Conservation (phyloP, 2,329 filamentous ascomycete genomes). For the Sporothrix luriei region DNA sequence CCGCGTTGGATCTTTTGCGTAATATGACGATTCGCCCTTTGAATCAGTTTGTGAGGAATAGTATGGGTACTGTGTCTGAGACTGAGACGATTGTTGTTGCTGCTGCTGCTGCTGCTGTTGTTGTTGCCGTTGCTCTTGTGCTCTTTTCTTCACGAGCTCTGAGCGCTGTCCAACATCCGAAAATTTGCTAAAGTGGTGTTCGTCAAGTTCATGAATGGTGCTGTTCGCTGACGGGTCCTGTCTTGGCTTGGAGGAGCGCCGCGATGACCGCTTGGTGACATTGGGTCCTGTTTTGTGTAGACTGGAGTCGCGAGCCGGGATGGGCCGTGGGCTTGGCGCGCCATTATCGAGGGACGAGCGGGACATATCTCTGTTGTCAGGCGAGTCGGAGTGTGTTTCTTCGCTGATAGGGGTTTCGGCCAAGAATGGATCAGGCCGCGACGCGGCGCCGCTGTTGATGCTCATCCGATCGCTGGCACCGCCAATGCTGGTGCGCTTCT, state of each 20-base stretch:
- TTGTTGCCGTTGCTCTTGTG: conserved; percentile 24
- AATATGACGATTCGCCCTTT: not conserved
- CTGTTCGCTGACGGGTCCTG: conserved; percentile 45
- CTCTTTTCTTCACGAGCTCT: not conserved
- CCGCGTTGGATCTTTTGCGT: not conserved
- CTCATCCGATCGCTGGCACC: conserved; percentile 45
- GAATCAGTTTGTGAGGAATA: not conserved
- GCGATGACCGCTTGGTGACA: conserved; percentile 55
- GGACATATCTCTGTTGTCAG: conserved; percentile 37
- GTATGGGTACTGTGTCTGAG: conserved; percentile 9
- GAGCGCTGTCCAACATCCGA: not conserved
- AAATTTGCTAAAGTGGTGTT: conserved; percentile 28
- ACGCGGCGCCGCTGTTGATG: conserved; percentile 40
- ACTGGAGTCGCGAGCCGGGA: conserved; percentile 70
- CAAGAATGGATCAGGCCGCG: conserved; percentile 53
- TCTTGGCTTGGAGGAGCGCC: conserved; percentile 53
- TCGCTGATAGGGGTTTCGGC: conserved; percentile 60
- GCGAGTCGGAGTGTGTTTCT: conserved; percentile 49
- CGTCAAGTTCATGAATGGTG: conserved; percentile 45
- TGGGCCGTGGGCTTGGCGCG: conserved; percentile 52
- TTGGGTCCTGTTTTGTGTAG: conserved; percentile 59
- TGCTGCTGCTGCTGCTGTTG: not conserved
- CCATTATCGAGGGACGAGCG: conserved; percentile 38
- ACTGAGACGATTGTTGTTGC: not conserved
- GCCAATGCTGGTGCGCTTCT: conserved; percentile 56